Evolutionary conservation across 768 basidiomycete genomes (phyloP), one percentile per base, ranked within the genome.

Genomic region (Gelatoporia subvermispora): DNA sequence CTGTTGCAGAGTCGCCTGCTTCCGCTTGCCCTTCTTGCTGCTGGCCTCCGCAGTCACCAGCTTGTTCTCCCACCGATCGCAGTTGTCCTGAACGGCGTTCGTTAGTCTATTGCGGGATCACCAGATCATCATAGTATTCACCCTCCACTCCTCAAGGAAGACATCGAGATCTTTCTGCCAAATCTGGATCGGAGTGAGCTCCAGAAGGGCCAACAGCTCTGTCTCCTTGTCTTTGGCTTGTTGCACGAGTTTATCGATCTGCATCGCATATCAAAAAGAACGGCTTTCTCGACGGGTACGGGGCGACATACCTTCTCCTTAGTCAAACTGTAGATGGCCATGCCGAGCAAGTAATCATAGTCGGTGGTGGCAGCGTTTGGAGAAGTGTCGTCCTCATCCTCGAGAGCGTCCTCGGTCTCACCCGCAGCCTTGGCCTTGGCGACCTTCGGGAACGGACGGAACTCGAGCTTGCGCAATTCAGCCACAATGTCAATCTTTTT

Each of bases 251-350:
- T 79, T 93, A 51, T 85, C 88, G 57, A 96, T 93, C 89, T 93
- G 42, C 16, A 31, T 11, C 21, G 9, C 10, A 31, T n/a, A n/a
- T 37, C 17, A 38, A 35, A n/a, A 28, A 22, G 5, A 18, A 37
- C 34, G 22, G 22, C 3, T 41, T 34, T 4, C 22, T 10, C 9
- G 20, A 24, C 3, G 17, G 15, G 7, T 1, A 21, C 3, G 24
- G 16, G 35, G 16, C 2, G 34, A 44, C 65, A 5, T 45, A 88
- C 91, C 82, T 86, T 94, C 69, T 98, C 95, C 58, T 78, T 84
- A 0, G 95, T 99, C 73, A 99, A 72, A 69, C 86, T 95, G 75
- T 82, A 93, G 61, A 99, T 95, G 1, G 92, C 72, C 95, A 99
- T 98, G 15, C 90, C 83, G 50, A 99, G 71, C 44, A 99, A 68